Conservation (phyloP, 306 rosid genomes). For the Dalbergia cochinchinensis region DNA sequence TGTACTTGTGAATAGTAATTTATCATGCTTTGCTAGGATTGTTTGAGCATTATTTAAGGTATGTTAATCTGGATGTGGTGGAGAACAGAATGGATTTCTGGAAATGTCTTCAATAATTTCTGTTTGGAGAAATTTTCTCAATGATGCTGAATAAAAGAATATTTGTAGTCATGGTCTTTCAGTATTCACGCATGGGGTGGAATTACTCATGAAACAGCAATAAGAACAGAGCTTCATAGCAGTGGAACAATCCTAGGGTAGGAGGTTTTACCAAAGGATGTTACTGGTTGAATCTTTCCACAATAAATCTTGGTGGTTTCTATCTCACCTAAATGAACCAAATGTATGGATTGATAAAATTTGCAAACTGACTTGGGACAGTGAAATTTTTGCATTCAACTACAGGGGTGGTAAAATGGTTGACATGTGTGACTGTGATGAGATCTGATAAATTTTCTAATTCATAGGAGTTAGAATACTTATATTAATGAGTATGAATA, state of each 20-base stretch:
- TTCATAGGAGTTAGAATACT: neutral
- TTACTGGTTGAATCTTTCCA: neutral
- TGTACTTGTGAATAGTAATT: slow-evolving; percentile 1
- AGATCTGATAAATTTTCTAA: slow-evolving; percentile 10
- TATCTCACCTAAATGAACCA: slow-evolving; percentile 16
- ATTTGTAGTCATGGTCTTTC: neutral
- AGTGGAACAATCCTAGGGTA: slow-evolving; percentile 9
- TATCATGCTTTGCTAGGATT: neutral
- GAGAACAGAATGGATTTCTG: neutral
- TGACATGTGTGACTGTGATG: slow-evolving; percentile 6
- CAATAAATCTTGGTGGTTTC: neutral
- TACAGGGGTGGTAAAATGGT: neutral
- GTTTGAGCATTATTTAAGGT: slow-evolving; percentile 10
- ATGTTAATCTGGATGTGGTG: slow-evolving; percentile 7
- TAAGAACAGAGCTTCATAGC: neutral
- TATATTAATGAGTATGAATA: slow-evolving; percentile 15
- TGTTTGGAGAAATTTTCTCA: neutral
- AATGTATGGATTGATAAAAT: slow-evolving; percentile 13
- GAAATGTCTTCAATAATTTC: slow-evolving; percentile 5
- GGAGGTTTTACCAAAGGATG: slow-evolving; percentile 14
- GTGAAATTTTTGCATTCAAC: slow-evolving; percentile 5
- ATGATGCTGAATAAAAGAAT: neutral
- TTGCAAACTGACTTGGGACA: neutral
- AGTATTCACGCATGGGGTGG: neutral
- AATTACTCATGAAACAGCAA: neutral